Conservation (phyloP, 2,329 filamentous ascomycete species). For the Fusarium sp. region DNA sequence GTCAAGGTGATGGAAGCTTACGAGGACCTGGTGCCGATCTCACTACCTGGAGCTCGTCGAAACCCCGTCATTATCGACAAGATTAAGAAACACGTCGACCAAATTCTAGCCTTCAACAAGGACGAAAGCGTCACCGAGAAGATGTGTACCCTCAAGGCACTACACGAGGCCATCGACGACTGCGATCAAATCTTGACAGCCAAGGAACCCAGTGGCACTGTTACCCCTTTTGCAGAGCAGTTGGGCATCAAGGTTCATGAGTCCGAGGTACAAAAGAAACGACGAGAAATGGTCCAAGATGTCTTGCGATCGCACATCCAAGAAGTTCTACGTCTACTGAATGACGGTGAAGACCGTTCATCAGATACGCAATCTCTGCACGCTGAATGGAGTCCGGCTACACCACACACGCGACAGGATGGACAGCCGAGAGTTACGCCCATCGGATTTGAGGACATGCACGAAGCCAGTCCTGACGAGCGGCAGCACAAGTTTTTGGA, state of each 20-base stretch:
- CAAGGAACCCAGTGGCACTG: slow-evolving; percentile 31
- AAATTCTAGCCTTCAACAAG: slow-evolving; percentile 37
- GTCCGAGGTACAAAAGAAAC: slow-evolving; percentile 36
- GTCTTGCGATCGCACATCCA: slow-evolving; percentile 62
- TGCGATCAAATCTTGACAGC: slow-evolving; percentile 56
- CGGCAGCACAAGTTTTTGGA: slow-evolving; percentile 61
- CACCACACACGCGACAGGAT: slow-evolving; percentile 10
- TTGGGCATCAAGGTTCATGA: not conserved
- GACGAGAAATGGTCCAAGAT: slow-evolving; percentile 53
- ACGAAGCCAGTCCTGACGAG: slow-evolving; percentile 57
- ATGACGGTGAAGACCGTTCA: slow-evolving; percentile 48
- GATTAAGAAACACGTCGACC: slow-evolving; percentile 41
- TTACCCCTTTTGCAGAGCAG: slow-evolving; percentile 15
- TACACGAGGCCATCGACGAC: slow-evolving; percentile 54
- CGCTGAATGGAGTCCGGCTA: slow-evolving; percentile 27
- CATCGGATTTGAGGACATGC: slow-evolving; percentile 56
- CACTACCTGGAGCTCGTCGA: slow-evolving; percentile 24
- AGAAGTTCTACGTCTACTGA: slow-evolving; percentile 57
- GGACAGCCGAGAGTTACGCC: slow-evolving; percentile 21
- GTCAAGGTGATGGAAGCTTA: slow-evolving; percentile 54
- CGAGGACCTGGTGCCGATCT: slow-evolving; percentile 40
- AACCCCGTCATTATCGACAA: slow-evolving; percentile 37
- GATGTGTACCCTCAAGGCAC: slow-evolving; percentile 49
- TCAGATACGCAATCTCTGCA: slow-evolving; percentile 38
- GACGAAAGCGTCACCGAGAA: slow-evolving; percentile 38